Conservation (phyloP, 495 filamentous ascomycete genomes). For the Choiromyces venosus region DNA sequence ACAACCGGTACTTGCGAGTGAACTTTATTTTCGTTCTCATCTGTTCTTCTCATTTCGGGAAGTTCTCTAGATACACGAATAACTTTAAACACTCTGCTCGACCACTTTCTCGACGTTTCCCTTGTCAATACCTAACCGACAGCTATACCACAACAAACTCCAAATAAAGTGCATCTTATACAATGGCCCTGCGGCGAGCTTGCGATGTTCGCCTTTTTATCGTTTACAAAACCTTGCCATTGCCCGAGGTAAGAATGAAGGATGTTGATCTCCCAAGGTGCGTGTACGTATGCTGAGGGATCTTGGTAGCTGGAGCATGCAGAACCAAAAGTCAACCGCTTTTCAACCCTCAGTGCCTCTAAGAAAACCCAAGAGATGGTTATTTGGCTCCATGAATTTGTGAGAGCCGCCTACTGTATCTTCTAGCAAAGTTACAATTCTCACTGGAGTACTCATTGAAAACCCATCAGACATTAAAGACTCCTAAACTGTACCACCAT, state of each 20-base stretch:
- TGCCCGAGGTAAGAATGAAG: background rate
- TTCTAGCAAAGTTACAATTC: background rate
- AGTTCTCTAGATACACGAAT: background rate
- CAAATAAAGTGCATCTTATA: background rate
- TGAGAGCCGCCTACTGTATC: background rate
- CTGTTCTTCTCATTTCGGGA: background rate
- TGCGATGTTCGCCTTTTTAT: background rate
- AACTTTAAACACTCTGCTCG: background rate
- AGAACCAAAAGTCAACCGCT: too few relatives aligned
- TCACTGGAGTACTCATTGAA: background rate
- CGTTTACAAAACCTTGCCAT: background rate
- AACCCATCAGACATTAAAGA: background rate
- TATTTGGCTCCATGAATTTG: background rate
- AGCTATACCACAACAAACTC: background rate
- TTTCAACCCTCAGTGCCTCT: too few relatives aligned
- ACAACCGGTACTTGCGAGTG: background rate
- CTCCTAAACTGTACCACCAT: too few relatives aligned
- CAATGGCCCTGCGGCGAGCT: background rate
- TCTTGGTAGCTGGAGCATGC: too few relatives aligned
- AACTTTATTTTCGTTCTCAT: background rate
- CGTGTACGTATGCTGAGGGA: too few relatives aligned
- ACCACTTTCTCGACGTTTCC: background rate
- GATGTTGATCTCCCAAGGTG: too few relatives aligned
- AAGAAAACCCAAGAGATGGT: background rate
- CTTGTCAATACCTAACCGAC: background rate